Evolutionary conservation across 305 asterid species (phyloP), one percentile per base, ranked within the genome.

Genomic region (Fraxinus sp.): DNA sequence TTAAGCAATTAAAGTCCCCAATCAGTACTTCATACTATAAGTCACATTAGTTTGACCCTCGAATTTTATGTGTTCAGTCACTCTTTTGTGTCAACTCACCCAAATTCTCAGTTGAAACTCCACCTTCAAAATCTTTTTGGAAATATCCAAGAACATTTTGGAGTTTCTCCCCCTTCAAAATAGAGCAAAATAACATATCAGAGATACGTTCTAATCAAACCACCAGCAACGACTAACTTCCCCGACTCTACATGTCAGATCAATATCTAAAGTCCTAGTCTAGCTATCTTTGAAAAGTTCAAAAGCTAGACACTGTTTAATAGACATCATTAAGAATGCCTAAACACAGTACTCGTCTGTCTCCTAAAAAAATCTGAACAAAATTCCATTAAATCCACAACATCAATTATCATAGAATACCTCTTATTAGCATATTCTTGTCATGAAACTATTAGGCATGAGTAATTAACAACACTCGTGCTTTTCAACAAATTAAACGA

Each of bases 101-200:
- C 93, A 97, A 91, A 89, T 93, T 95, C 87, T 97, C 99, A 59
- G 97, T 97, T 14, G 99, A 92, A 82, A 97, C 97, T 62, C 94
- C 97, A 41, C 99, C 98, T 91, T 95, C 99, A 88, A 97, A 97
- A 85, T 97, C 99, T 86, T 94, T 97, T 85, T 97, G 99, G 85
- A 90, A 90, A 88, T 97, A 98, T 83, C 99, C 99, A 90, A 97
- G 84, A 62, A 92, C 93, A 85, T 88, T 91, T 80, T 97, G 95
- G 86, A 97, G 90, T 85, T 97, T 97, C 84, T 94, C 98, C 82
- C 88, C 98, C 99, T 95, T 90, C 86, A 89, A 87, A 83, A 87
- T 77, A 83, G 73, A 33, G 80, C 35, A 81, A 80, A 32, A 75
- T 26, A 76, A 76, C 84, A 78, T 68, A 30, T 85, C 35, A 87